A percentile compares a stretch with the other conserved stretches of the same genome.
phyloP scores from a whole-genome alignment of 257 asterid species.

The Misopates orontium region DNA sequence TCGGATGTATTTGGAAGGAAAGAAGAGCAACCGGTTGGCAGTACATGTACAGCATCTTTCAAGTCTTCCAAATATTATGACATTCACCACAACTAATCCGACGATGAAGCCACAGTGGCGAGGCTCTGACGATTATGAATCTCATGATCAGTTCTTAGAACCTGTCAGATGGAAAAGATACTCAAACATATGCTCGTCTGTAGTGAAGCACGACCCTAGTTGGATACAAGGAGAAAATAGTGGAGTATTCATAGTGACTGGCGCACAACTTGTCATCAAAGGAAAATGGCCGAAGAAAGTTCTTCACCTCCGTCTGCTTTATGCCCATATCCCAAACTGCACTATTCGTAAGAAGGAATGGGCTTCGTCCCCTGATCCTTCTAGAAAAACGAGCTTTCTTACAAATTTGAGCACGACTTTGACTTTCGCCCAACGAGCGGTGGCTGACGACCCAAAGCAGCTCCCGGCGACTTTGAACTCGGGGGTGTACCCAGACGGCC shows the following conservation, averaged over 20 bases:
- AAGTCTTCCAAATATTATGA: slow-evolving; percentile 71
- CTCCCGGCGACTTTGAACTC: slow-evolving; percentile 71
- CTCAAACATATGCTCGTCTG: slow-evolving; percentile 76
- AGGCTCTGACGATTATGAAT: slow-evolving; percentile 82
- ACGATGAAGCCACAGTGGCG: slow-evolving; percentile 64
- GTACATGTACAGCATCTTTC: slow-evolving; percentile 91
- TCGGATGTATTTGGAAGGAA: slow-evolving; percentile 89
- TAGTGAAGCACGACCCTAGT: slow-evolving; percentile 68
- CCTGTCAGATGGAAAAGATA: slow-evolving; percentile 81
- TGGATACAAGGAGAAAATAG: slow-evolving; percentile 57
- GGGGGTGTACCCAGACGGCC: slow-evolving; percentile 92
- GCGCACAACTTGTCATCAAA: slow-evolving; percentile 80
- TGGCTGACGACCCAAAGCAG: slow-evolving; percentile 60
- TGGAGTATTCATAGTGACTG: slow-evolving; percentile 81
- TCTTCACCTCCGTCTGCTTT: slow-evolving; percentile 89
- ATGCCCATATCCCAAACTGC: slow-evolving; percentile 71
- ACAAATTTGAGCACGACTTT: slow-evolving; percentile 87
- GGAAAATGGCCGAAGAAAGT: slow-evolving; percentile 87
- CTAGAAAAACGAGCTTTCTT: slow-evolving; percentile 67
- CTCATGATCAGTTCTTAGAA: slow-evolving; percentile 69
- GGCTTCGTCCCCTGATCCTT: slow-evolving; percentile 84
- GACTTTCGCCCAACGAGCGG: slow-evolving; percentile 73
- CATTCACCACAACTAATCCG: slow-evolving; percentile 35
- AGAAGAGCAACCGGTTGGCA: slow-evolving; percentile 80
- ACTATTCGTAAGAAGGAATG: slow-evolving; percentile 78